These are phyloP conservation scores for Phytophthora hibernalis DNA, from an alignment of 352 stramenopile genomes.

Conservation along the genomic window DNA sequence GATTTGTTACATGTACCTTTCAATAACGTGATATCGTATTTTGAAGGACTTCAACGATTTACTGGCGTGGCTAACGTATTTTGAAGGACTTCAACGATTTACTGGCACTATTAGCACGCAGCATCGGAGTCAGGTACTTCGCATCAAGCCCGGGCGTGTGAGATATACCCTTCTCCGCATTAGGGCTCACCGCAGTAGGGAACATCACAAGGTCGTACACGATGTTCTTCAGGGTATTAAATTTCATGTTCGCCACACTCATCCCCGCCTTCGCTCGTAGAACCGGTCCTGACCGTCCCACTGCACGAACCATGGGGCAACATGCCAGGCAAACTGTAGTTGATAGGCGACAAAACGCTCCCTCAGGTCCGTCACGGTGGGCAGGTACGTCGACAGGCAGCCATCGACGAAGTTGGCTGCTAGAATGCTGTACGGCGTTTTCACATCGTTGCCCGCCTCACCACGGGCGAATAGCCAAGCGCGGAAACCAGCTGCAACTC, in stretches of 20 bases:
- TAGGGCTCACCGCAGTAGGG: conserved; percentile 34
- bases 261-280: conserved; percentile 32
- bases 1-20: too few relatives aligned
- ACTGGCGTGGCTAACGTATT: too few relatives aligned
- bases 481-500: conserved; percentile 25
- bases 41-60: too few relatives aligned
- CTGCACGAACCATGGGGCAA: conserved; percentile 46
- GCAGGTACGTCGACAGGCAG: conserved; percentile 27
- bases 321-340: conserved; percentile 40
- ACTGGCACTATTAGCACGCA: conserved; percentile 3
- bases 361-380: conserved; percentile 24
- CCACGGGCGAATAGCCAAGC: conserved; percentile 35
- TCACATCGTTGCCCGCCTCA: conserved; percentile 32
- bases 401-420: conserved; percentile 30
- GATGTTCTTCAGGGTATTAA: conserved; percentile 44
- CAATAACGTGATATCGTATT: too few relatives aligned
- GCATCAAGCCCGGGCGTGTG: conserved; percentile 29
- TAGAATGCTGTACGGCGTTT: conserved; percentile 34
- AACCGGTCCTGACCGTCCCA: conserved; percentile 38
- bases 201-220: conserved; percentile 37
- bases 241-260: conserved; percentile 43
- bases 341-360: conserved; percentile 37
- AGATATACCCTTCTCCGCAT: conserved; percentile 29
- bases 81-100: too few relatives aligned
- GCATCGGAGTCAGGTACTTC: conserved; percentile 23